Conservation (phyloP, 1,284 basidiomycete species). For the Clitocybe nebularis region DNA sequence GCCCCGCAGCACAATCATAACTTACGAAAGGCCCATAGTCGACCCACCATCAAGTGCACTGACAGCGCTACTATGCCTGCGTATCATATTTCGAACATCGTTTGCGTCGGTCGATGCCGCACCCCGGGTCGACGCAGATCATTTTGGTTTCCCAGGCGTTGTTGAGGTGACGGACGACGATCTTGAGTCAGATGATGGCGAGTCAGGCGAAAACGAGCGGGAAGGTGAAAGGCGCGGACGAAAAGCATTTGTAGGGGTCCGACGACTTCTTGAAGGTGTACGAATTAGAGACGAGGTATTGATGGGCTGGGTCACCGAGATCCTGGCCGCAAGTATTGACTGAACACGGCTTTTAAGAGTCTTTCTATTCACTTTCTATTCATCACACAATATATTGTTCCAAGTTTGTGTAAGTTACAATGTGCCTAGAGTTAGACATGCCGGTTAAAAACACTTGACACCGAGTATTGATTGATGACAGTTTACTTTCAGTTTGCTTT, state of each 20-base stretch:
- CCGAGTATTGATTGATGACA: no score
- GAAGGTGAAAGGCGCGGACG: slow-evolving; percentile 67
- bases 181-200: slow-evolving; percentile 29
- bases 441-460: no score
- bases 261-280: slow-evolving; percentile 60
- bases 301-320: slow-evolving; percentile 75
- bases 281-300: slow-evolving; percentile 66
- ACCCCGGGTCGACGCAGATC: slow-evolving; percentile 70
- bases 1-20: slow-evolving; percentile 52
- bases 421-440: no score
- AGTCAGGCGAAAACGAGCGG: slow-evolving; percentile 40
- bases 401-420: no score
- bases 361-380: neutral
- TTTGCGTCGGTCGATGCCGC: slow-evolving; percentile 69
- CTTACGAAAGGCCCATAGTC: slow-evolving; percentile 48
- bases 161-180: slow-evolving; percentile 65
- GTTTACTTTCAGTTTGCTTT: no score
- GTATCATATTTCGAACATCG: slow-evolving; percentile 70
- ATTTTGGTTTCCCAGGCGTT: slow-evolving; percentile 78
- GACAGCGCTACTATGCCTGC: slow-evolving; percentile 70
- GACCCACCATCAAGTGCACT: slow-evolving; percentile 72
- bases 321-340: slow-evolving; percentile 55
- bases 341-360: no score
- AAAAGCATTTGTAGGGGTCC: slow-evolving; percentile 62
- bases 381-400: no score